Evolutionary conservation across 805 yeast species (phyloP).

Genomic region (Kluyveromyces dobzhanskii): DNA sequence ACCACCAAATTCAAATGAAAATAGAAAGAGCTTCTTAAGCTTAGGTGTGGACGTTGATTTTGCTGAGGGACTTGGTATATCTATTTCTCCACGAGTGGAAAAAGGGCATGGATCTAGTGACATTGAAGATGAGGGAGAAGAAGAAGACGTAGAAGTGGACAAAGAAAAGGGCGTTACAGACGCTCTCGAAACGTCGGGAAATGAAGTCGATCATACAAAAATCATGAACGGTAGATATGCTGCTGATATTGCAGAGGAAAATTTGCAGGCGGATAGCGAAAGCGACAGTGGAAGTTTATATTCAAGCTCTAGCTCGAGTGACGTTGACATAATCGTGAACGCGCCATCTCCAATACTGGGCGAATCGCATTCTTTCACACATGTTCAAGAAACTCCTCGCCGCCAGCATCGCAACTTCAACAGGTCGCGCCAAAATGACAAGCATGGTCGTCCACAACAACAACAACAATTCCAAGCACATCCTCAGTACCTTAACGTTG

Average conservation of each 20-base stretch:
- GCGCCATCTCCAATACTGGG: background rate
- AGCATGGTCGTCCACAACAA: background rate
- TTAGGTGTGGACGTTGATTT: background rate
- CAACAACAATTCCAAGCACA: background rate
- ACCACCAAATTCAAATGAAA: background rate
- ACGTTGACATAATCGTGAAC: constrained; percentile 7
- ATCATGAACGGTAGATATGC: background rate
- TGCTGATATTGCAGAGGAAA: no score
- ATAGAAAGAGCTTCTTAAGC: background rate
- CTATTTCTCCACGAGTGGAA: background rate
- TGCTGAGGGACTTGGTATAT: background rate
- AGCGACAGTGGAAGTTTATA: background rate
- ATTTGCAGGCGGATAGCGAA: background rate
- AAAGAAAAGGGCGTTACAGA: no score
- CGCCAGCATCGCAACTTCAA: background rate
- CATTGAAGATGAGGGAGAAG: background rate
- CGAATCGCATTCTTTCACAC: background rate
- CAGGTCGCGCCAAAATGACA: background rate
- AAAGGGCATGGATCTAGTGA: background rate
- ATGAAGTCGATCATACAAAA: background rate
- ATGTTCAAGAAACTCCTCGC: background rate
- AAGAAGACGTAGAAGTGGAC: no score
- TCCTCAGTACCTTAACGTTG: background rate
- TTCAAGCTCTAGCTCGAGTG: constrained; percentile 2
- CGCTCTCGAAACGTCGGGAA: background rate